Conservation (phyloP, 306 rosid species). For the Neltuma alba region DNA sequence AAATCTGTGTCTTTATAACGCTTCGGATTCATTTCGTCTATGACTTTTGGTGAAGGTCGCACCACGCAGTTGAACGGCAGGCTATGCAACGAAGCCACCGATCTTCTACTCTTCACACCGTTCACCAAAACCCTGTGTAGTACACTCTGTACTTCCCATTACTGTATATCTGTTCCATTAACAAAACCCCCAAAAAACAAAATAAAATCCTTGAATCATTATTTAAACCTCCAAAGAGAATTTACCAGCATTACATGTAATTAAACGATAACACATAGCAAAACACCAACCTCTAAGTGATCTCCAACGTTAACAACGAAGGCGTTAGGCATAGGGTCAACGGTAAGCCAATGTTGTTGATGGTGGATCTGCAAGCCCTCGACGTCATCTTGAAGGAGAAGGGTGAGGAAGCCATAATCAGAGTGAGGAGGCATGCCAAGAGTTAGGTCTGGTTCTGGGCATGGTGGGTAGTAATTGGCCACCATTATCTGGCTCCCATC, state of each 20-base stretch:
- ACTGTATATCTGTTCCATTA: conserved; percentile 67
- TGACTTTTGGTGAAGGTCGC: conserved; percentile 60
- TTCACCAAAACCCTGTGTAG: conserved; percentile 85
- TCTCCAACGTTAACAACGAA: conserved; percentile 90
- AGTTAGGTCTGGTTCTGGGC: conserved; percentile 89
- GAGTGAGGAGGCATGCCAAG: conserved; percentile 96
- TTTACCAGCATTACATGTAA: neutral
- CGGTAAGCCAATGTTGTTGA: conserved; percentile 74
- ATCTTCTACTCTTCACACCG: conserved; percentile 52
- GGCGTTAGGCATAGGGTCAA: conserved; percentile 73
- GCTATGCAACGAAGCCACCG: conserved; percentile 79
- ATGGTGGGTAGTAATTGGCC: conserved; percentile 83
- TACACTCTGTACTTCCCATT: conserved; percentile 87
- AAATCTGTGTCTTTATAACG: conserved; percentile 80
- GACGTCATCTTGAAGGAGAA: conserved; percentile 87
- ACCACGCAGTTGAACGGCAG: conserved; percentile 55
- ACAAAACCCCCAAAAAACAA: neutral
- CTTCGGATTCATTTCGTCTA: conserved; percentile 71
- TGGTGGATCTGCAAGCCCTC: conserved; percentile 78
- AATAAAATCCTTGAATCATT: neutral
- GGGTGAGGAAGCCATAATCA: conserved; percentile 90
- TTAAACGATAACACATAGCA: neutral
- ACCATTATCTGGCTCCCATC: conserved; percentile 89
- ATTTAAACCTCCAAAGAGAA: neutral
- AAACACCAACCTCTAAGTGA: conserved; percentile 73